phyloP scores from a whole-genome alignment of 352 stramenopile species.

The Phytopythium aichiense region DNA sequence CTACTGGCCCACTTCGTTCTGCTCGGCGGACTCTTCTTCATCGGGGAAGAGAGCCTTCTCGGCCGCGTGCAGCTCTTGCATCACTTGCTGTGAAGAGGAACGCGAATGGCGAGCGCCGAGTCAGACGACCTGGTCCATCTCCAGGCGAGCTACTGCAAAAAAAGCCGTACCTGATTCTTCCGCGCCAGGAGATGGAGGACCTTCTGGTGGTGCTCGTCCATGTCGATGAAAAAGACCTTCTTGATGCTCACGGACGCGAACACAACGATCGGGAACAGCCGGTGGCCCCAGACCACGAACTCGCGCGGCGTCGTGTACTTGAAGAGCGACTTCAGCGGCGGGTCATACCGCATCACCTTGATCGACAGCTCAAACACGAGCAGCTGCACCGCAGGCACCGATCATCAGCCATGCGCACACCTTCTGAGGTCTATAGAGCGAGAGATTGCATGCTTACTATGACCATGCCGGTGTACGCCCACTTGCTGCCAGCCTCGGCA shows the following conservation, averaged over 20 bases:
- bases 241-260: slow-evolving; percentile 41
- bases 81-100: slow-evolving; percentile 16
- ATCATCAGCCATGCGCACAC: not conserved
- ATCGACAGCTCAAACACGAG: slow-evolving; percentile 52
- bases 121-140: not conserved
- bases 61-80: slow-evolving; percentile 21
- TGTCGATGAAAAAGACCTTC: slow-evolving; percentile 52
- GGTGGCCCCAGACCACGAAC: slow-evolving; percentile 52
- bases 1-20: slow-evolving; percentile 6
- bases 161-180: slow-evolving; percentile 37
- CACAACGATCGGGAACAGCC: slow-evolving; percentile 43
- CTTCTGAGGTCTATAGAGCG: not conserved
- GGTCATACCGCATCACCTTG: slow-evolving; percentile 52
- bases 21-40: slow-evolving; percentile 10
- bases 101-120: no score
- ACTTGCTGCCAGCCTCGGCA: slow-evolving; percentile 38
- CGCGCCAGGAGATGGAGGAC: slow-evolving; percentile 44
- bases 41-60: slow-evolving; percentile 17
- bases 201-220: slow-evolving; percentile 49
- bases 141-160: not conserved
- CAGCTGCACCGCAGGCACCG: slow-evolving; percentile 18
- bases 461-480: slow-evolving; percentile 36
- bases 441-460: slow-evolving; percentile 15
- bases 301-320: slow-evolving; percentile 53
- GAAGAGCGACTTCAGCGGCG: slow-evolving; percentile 34